Evolutionary conservation across 148 eudicot genomes (phyloP).

Genomic region (Cornus kousa): DNA sequence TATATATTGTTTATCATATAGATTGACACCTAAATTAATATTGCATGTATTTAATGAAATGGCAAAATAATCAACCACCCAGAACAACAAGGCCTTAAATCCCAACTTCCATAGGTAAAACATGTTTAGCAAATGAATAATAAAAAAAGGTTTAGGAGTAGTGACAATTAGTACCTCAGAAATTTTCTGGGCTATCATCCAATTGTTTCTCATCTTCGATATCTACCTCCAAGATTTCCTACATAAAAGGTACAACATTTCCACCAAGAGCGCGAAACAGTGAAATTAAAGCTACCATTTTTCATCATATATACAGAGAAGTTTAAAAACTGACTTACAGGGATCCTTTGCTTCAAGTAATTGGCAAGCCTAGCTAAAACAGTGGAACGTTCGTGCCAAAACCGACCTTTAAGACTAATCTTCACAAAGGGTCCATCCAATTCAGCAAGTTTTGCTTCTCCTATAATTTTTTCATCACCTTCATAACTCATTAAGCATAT

Average conservation of each 20-base stretch:
- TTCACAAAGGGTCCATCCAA: constrained; percentile 89
- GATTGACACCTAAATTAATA: no score
- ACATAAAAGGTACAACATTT: neutral
- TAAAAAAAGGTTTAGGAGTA: neutral
- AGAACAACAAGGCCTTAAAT: neutral
- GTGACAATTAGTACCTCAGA: constrained; percentile 23
- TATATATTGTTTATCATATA: no score
- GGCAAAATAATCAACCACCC: neutral
- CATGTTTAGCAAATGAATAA: no score
- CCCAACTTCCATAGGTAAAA: neutral
- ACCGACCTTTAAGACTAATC: constrained; percentile 74
- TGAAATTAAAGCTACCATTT: no score
- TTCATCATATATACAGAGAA: no score
- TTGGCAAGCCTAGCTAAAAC: constrained; percentile 78
- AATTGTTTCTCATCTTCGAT: constrained; percentile 91
- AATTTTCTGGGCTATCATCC: constrained; percentile 91
- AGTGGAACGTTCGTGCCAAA: constrained; percentile 73
- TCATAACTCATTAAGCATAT: neutral
- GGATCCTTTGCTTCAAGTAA: constrained; percentile 84
- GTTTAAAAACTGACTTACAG: constrained; percentile 34
- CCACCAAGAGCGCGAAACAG: neutral
- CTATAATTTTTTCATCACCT: constrained; percentile 13
- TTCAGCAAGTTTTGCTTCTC: constrained; percentile 76
- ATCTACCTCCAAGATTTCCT: constrained; percentile 89
- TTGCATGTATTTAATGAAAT: no score